A percentile compares a stretch with the other conserved stretches of the same genome.
phyloP scores from a whole-genome alignment of 108 stramenopile genomes.

The Stephanodiscus minutulus region DNA sequence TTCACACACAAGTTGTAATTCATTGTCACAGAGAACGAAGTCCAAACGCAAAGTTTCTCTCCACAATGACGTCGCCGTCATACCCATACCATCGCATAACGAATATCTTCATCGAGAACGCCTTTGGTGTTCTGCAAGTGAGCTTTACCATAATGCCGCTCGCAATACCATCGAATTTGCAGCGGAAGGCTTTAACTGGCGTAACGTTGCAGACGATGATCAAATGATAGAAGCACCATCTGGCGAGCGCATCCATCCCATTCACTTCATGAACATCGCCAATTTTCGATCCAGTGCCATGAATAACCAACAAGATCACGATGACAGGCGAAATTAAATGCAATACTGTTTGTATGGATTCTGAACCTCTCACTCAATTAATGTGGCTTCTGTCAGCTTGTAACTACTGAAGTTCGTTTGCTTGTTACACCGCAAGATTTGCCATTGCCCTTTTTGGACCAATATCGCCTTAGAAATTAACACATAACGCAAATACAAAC shows the following conservation, averaged over 20 bases:
- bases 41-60: constrained; percentile 46
- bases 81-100: constrained; percentile 80
- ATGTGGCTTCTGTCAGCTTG: not conserved
- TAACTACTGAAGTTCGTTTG: not conserved
- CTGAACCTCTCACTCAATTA: too few relatives aligned
- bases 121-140: constrained; percentile 80
- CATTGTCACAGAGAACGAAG: constrained; percentile 28
- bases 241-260: constrained; percentile 89
- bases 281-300: not conserved
- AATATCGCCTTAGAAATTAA: too few relatives aligned
- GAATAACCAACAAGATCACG: not conserved
- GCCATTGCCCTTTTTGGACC: too few relatives aligned
- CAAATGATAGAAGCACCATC: constrained; percentile 80
- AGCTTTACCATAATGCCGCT: constrained; percentile 81
- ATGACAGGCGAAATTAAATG: not conserved
- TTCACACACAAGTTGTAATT: constrained; percentile 31
- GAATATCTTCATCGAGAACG: constrained; percentile 82
- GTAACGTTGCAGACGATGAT: constrained; percentile 82
- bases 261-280: constrained; percentile 42
- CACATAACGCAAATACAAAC: too few relatives aligned
- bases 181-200: constrained; percentile 85
- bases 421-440: not conserved
- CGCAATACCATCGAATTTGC: constrained; percentile 86
- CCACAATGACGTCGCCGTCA: constrained; percentile 71
- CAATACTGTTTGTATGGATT: not conserved